Evolutionary conservation across 371 early-diverging fungal species (phyloP).

Genomic region (Lichtheimia corymbifera): DNA sequence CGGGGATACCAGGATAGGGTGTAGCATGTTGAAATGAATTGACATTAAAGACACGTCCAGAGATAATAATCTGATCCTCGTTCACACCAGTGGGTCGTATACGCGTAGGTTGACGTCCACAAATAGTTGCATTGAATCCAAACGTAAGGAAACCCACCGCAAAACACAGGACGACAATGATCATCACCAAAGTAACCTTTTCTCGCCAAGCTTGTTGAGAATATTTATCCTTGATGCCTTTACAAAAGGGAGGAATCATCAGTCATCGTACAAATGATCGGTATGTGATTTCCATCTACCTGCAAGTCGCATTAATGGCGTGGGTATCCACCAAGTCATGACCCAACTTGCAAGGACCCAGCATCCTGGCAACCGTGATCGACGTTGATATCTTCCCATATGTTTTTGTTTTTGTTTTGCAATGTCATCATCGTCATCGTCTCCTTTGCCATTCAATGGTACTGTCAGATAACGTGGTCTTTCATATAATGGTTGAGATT

Average conservation of each 20-base stretch:
- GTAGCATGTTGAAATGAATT: constrained; percentile 43
- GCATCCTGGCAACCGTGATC: constrained; percentile 14
- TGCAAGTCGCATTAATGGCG: constrained; percentile 30
- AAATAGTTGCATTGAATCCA: constrained; percentile 62
- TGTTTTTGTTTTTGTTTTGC: not conserved
- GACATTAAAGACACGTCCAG: constrained; percentile 58
- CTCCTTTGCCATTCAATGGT: not conserved
- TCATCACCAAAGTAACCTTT: constrained; percentile 79
- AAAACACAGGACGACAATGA: constrained; percentile 66
- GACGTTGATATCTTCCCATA: constrained; percentile 2
- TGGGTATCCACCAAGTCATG: constrained; percentile 47
- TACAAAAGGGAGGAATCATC: too few species aligned
- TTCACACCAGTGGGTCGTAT: constrained; percentile 54
- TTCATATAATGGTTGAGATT: not conserved
- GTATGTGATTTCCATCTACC: constrained; percentile 7
- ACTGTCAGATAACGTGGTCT: constrained; percentile 4
- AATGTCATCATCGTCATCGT: constrained; percentile 3
- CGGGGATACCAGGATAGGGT: constrained; percentile 37
- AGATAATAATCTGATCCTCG: constrained; percentile 49
- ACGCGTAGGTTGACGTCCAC: constrained; percentile 56
- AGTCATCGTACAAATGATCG: too few species aligned
- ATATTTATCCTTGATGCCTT: constrained; percentile 53
- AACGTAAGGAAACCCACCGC: constrained; percentile 70
- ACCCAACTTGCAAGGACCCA: constrained; percentile 43
- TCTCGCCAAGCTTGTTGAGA: constrained; percentile 94